Base-by-base conservation (phyloP, 1,284 basidiomycete species). In the Naganishia liquefaciens region DNA sequence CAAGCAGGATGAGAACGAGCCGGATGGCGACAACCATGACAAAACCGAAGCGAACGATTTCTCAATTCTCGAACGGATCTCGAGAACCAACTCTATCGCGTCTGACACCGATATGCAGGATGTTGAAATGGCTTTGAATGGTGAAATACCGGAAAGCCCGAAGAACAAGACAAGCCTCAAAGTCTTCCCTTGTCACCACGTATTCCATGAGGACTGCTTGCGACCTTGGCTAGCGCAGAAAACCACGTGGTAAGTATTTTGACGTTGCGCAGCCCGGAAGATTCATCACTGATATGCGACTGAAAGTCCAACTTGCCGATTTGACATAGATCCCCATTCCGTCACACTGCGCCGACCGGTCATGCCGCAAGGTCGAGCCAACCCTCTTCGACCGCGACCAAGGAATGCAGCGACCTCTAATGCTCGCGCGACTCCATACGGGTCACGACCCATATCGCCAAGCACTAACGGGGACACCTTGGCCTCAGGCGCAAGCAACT, bases 161-260 rank as follows among this genome's bases (percentile, higher is more conserved):
- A 69, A 27, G 53, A 52, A 62, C 28, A 53, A 66, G 19, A 66
- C 64, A 3, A 55, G 54, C 0, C 72, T 79, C n/a, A 79, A 77
- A 68, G 72, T 69, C 10, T 69, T 79, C 51, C 77, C 77, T 0
- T 79, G 77, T 67, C 76, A 78, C 70, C 77, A 79, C 60, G 70
- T 79, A 27, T 79, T 76, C 67, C 77, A 78, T 57, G 73, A 68
- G 17, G 67, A 67, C 10, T 79, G 77, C 62, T 66, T 79, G 19
- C 68, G 74, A 61, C 77, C 76, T 5, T 79, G 77, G 77, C 75
- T 79, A 43, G 65, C 70, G 1, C 70, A 71, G 3, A 73, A 77
- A 51, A 75, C 76, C 62, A 79, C 74, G 21, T 79, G 77, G 76
- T 76, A 54, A 73, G 76, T 69, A 28, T 23, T 28, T 15, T 27